A percentile compares a stretch with the other conserved stretches of the same genome.
Evolutionary conservation across 495 filamentous ascomycete species (phyloP).

Genomic region (Hypoxylon crocopeplum): DNA sequence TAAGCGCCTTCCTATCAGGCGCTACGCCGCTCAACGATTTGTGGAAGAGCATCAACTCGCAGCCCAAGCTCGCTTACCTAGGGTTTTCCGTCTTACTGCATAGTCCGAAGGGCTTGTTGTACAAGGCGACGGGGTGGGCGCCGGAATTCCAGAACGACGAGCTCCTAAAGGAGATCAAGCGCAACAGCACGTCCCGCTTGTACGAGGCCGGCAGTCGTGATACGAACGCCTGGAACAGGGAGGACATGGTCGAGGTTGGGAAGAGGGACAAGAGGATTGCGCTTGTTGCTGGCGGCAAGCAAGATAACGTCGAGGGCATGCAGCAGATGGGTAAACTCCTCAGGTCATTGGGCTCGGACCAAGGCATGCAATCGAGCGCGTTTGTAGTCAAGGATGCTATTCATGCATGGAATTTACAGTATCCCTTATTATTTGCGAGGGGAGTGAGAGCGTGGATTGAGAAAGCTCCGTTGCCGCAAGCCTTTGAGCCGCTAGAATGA

Average conservation of each 20-base stretch:
- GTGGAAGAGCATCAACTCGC: conserved; percentile 26
- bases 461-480: conserved; percentile 31
- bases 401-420: conserved; percentile 48
- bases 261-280: conserved; percentile 35
- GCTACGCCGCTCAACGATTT: conserved; percentile 35
- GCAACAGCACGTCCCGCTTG: conserved; percentile 27
- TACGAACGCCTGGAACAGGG: conserved; percentile 20
- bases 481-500: conserved; percentile 30
- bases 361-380: conserved; percentile 28
- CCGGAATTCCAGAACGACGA: conserved; percentile 32
- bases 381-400: conserved; percentile 42
- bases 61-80: conserved; percentile 18
- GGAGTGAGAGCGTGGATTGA: conserved; percentile 44
- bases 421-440: conserved; percentile 42
- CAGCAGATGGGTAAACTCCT: conserved; percentile 35
- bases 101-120: conserved; percentile 19
- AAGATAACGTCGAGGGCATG: conserved; percentile 41
- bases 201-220: conserved; percentile 10
- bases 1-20: conserved; percentile 36
- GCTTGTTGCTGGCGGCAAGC: conserved; percentile 36
- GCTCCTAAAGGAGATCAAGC: conserved; percentile 36
- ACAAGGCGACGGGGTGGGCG: conserved; percentile 27
- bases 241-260: conserved; percentile 29
- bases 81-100: conserved; percentile 26
- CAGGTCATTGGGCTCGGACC: conserved; percentile 21